Evolutionary conservation across 2,329 filamentous ascomycete species (phyloP).

Genomic region (Lojkania enalia): DNA sequence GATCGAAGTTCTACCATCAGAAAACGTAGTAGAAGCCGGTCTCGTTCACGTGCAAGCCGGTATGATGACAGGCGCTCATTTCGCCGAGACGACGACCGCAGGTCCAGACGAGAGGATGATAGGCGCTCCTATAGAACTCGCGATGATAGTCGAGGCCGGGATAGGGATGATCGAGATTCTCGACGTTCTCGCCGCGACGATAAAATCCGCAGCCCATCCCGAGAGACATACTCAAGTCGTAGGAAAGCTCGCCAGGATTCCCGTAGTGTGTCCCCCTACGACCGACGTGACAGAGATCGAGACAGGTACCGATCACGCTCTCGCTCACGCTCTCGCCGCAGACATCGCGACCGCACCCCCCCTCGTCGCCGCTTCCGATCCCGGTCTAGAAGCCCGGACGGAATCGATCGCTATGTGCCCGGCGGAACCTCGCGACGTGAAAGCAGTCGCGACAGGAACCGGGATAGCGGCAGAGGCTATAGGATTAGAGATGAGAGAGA

Average conservation of each 20-base stretch:
- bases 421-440: slow-evolving; percentile 11
- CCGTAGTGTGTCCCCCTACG: slow-evolving; percentile 30
- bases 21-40: slow-evolving; percentile 35
- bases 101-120: slow-evolving; percentile 21
- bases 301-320: slow-evolving; percentile 17
- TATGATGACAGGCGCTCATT: slow-evolving; percentile 32
- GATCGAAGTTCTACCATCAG: slow-evolving; percentile 27
- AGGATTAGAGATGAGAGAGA: slow-evolving; percentile 37
- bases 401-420: slow-evolving; percentile 43
- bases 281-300: slow-evolving; percentile 25
- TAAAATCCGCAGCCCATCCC: slow-evolving; percentile 32
- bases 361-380: slow-evolving; percentile 25
- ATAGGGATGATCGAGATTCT: slow-evolving; percentile 29
- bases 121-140: slow-evolving; percentile 18
- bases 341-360: slow-evolving; percentile 22
- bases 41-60: slow-evolving; percentile 38
- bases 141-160: slow-evolving; percentile 28
- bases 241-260: slow-evolving; percentile 34
- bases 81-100: slow-evolving; percentile 20
- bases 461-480: slow-evolving; percentile 44
- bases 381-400: slow-evolving; percentile 39
- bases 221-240: slow-evolving; percentile 32
- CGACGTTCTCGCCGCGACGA: slow-evolving; percentile 32
- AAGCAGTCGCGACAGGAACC: slow-evolving; percentile 30
- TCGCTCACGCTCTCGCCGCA: slow-evolving; percentile 27